Percentiles rank a stretch among this genome's conserved stretches.
phyloP scores from a whole-genome alignment of 2,329 filamentous ascomycete genomes.

The Epichloe glyceriae region DNA sequence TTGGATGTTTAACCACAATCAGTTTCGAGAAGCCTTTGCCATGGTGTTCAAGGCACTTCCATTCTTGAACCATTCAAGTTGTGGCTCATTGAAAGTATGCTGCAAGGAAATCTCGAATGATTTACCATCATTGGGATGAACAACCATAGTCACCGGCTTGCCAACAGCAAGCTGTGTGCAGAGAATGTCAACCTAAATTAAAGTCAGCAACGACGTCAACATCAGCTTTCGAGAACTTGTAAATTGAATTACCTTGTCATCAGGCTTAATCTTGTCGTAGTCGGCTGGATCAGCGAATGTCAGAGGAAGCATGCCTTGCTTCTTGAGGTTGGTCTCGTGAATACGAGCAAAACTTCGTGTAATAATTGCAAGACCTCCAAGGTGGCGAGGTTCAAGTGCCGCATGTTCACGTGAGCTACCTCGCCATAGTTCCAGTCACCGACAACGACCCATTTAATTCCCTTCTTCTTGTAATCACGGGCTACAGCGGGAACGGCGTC shows the following conservation, averaged over 20 bases:
- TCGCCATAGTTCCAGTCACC: slow-evolving; percentile 99
- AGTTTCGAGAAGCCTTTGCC: slow-evolving; percentile 51
- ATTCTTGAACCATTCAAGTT: slow-evolving; percentile 99
- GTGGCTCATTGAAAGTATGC: slow-evolving; percentile 96
- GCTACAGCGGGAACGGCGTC: slow-evolving; percentile 86
- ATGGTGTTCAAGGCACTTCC: slow-evolving; percentile 96
- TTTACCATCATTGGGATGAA: slow-evolving; percentile 81
- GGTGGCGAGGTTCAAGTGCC: slow-evolving; percentile 91
- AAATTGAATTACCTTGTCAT: slow-evolving; percentile 55
- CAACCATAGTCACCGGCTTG: slow-evolving; percentile 81
- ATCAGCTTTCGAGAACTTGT: neutral
- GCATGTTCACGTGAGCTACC: slow-evolving; percentile 94
- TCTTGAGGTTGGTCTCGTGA: slow-evolving; percentile 99
- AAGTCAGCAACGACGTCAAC: slow-evolving; percentile 11
- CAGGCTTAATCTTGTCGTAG: slow-evolving; percentile 91
- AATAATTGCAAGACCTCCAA: slow-evolving; percentile 94
- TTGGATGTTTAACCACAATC: slow-evolving; percentile 2
- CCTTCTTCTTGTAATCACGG: slow-evolving; percentile 96
- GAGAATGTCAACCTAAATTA: slow-evolving; percentile 58
- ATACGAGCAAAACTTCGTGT: slow-evolving; percentile 95
- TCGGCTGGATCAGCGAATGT: slow-evolving; percentile 91
- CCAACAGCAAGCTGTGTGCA: slow-evolving; percentile 84
- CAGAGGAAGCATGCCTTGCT: slow-evolving; percentile 99
- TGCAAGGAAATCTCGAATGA: slow-evolving; percentile 70
- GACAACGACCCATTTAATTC: slow-evolving; percentile 91